Evolutionary conservation across 805 yeast genomes (phyloP).

Genomic region (Cyberlindnera euphorbiae): DNA sequence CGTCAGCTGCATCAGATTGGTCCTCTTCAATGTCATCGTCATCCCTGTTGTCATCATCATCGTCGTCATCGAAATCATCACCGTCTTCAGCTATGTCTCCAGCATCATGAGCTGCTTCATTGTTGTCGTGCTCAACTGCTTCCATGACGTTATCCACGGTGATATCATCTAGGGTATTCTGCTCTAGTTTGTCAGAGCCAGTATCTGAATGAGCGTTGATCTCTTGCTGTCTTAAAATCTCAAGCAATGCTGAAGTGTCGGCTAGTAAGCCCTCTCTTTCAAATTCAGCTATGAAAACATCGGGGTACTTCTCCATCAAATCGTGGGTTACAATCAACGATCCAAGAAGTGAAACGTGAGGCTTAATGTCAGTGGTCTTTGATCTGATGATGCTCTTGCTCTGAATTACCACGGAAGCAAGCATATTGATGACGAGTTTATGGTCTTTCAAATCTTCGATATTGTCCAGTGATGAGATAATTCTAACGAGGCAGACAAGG

Average conservation of each 20-base stretch:
- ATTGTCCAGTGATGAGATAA: slow-evolving; percentile 37
- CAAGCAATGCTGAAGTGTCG: slow-evolving; percentile 39
- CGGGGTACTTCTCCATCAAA: slow-evolving; percentile 41
- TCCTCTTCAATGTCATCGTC: slow-evolving; percentile 7
- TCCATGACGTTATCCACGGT: too few relatives aligned
- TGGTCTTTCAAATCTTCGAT: slow-evolving; percentile 29
- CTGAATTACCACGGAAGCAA: slow-evolving; percentile 61
- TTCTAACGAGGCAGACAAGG: slow-evolving; percentile 48
- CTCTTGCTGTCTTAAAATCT: slow-evolving; percentile 22
- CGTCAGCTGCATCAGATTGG: slow-evolving; percentile 1
- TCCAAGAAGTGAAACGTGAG: slow-evolving; percentile 42
- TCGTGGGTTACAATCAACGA: slow-evolving; percentile 44
- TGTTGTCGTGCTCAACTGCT: too few relatives aligned
- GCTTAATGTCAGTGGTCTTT: slow-evolving; percentile 16
- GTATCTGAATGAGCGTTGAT: slow-evolving; percentile 21
- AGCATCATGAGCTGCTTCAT: neutral
- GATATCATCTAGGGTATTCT: too few relatives aligned
- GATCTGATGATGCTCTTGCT: slow-evolving; percentile 32
- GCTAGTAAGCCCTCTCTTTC: slow-evolving; percentile 70
- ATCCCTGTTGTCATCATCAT: slow-evolving; percentile 18
- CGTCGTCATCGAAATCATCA: slow-evolving; percentile 21
- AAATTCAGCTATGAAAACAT: slow-evolving; percentile 41
- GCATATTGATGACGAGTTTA: slow-evolving; percentile 39
- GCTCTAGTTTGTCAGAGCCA: slow-evolving; percentile 18
- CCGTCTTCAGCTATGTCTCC: slow-evolving; percentile 19